phyloP scores from a whole-genome alignment of 139 green algal species.

The Closterium sp. region DNA sequence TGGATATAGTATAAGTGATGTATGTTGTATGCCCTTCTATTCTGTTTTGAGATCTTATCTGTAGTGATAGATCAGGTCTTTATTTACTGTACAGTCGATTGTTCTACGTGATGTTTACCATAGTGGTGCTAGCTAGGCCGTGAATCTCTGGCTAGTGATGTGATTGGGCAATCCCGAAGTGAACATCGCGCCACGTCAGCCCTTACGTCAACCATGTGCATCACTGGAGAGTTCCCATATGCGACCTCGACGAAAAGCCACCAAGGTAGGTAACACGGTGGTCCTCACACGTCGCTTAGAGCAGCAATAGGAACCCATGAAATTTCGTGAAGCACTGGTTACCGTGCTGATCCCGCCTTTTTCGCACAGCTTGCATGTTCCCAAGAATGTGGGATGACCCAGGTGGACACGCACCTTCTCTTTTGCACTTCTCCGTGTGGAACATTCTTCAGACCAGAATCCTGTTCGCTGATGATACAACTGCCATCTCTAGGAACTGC shows the following conservation, averaged over 20 bases:
- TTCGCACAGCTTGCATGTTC: not conserved
- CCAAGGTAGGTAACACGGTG: not conserved
- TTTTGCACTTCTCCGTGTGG: not conserved
- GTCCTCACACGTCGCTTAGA: not conserved
- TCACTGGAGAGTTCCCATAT: not conserved
- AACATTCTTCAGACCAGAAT: not conserved
- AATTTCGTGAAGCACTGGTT: not conserved
- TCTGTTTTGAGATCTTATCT: not conserved
- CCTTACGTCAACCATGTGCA: not conserved
- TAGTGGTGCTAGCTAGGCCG: not conserved
- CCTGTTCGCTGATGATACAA: not conserved
- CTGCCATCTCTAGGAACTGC: not conserved
- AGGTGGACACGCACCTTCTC: too few species aligned
- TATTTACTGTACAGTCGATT: too few species aligned
- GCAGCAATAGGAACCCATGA: not conserved
- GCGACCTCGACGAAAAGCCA: not conserved
- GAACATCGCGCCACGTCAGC: not conserved
- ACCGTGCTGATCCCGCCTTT: not conserved
- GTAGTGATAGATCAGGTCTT: not conserved
- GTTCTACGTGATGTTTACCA: too few species aligned
- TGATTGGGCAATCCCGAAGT: not conserved
- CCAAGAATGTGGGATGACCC: not conserved
- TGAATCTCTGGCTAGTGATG: not conserved
- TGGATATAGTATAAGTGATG: not conserved
- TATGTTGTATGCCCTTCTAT: not conserved